These are phyloP conservation scores for Kandelia obovata DNA, from an alignment of 345 rosid species.

Conservation along the genomic window DNA sequence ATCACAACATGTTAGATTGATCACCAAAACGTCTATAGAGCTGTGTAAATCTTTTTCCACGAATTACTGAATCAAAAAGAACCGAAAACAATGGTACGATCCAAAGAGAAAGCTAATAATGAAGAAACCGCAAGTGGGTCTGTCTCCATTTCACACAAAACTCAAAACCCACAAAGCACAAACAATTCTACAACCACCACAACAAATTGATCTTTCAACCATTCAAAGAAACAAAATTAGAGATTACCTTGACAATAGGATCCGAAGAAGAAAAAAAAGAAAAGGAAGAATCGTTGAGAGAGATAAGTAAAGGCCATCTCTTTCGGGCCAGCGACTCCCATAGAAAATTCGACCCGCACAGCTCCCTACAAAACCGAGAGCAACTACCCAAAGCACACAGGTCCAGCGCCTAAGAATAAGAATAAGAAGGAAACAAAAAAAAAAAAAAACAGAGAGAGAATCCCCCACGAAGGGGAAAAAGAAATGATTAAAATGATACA, in stretches of 20 bases:
- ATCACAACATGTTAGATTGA: too few relatives aligned
- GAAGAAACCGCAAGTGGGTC: neutral
- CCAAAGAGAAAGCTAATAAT: neutral
- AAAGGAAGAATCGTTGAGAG: slow-evolving; percentile 22
- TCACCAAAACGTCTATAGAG: too few relatives aligned
- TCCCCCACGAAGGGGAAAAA: neutral
- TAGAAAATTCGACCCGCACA: slow-evolving; percentile 54
- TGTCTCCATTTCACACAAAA: neutral
- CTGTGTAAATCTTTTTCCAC: too few relatives aligned
- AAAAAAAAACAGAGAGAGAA: neutral
- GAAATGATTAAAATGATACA: neutral
- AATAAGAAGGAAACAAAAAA: neutral
- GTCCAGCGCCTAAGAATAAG: slow-evolving; percentile 40
- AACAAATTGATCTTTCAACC: neutral
- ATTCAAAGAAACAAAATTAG: neutral
- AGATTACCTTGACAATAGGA: slow-evolving; percentile 6
- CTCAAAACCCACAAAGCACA: neutral
- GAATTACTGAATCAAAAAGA: neutral
- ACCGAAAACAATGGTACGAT: neutral
- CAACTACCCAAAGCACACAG: slow-evolving; percentile 62
- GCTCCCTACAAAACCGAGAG: slow-evolving; percentile 63
- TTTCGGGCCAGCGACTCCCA: slow-evolving; percentile 57
- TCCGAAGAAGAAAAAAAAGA: neutral
- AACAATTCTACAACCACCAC: neutral
- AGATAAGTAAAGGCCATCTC: slow-evolving; percentile 56